Conservation (phyloP, 495 filamentous ascomycete species). For the Neurospora sp. region DNA sequence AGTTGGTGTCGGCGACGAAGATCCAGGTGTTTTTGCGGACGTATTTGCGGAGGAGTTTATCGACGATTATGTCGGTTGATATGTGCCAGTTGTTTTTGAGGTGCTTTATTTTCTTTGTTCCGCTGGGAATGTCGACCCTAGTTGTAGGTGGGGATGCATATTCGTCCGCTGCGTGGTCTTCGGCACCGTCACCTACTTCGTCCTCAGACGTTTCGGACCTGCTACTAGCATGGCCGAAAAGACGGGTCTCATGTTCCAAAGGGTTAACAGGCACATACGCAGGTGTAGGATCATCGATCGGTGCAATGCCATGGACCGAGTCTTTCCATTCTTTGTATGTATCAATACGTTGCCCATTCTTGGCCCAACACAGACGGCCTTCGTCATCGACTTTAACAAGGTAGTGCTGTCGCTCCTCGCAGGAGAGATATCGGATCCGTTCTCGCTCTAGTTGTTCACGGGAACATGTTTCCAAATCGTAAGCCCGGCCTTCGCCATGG, state of each 20-base stretch:
- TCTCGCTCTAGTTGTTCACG: slow-evolving; percentile 58
- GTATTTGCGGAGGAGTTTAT: slow-evolving; percentile 59
- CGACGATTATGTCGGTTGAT: slow-evolving; percentile 57
- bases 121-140: background rate
- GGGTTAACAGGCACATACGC: slow-evolving; percentile 24
- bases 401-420: slow-evolving; percentile 63
- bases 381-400: slow-evolving; percentile 57
- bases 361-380: slow-evolving; percentile 66
- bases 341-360: slow-evolving; percentile 65
- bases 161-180: slow-evolving; percentile 19
- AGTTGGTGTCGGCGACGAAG: slow-evolving; percentile 79
- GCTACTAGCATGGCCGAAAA: slow-evolving; percentile 12
- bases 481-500: slow-evolving; percentile 54
- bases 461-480: slow-evolving; percentile 50
- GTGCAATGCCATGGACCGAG: slow-evolving; percentile 67
- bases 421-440: slow-evolving; percentile 61
- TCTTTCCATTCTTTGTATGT: slow-evolving; percentile 70
- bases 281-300: slow-evolving; percentile 48
- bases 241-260: slow-evolving; percentile 6
- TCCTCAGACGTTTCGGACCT: slow-evolving; percentile 6
- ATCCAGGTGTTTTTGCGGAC: slow-evolving; percentile 81
- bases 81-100: slow-evolving; percentile 4
- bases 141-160: background rate
- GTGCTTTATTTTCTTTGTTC: background rate
- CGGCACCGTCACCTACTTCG: slow-evolving; percentile 8